Percentiles rank a stretch among this genome's conserved stretches.
Conservation (phyloP, 108 stramenopile species). For the Cyclotella atomus region DNA sequence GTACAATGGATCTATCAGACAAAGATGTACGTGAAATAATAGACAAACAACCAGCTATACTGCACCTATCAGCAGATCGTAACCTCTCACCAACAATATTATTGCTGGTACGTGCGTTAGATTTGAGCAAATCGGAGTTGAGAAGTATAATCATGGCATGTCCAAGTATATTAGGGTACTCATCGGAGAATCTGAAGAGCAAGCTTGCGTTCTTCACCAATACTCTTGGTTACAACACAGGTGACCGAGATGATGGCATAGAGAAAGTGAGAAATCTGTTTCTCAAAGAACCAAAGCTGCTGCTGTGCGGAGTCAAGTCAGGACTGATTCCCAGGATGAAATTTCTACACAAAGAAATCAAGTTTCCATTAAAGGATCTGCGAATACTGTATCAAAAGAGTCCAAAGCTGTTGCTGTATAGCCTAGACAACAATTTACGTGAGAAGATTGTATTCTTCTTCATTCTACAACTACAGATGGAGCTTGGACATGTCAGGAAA, state of each 20-base stretch:
- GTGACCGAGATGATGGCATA: slow-evolving; percentile 22
- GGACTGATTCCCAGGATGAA: slow-evolving; percentile 66
- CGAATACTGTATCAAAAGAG: slow-evolving; percentile 60
- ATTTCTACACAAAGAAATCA: slow-evolving; percentile 65
- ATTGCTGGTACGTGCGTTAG: slow-evolving; percentile 61
- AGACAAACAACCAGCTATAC: slow-evolving; percentile 57
- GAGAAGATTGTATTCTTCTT: slow-evolving; percentile 82
- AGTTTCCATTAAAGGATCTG: slow-evolving; percentile 59
- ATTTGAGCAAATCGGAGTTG: slow-evolving; percentile 62
- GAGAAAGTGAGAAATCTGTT: slow-evolving; percentile 59
- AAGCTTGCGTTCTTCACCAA: slow-evolving; percentile 70
- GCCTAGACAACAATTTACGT: slow-evolving; percentile 68
- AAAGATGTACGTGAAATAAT: slow-evolving; percentile 66
- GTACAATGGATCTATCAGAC: slow-evolving; percentile 64
- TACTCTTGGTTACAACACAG: slow-evolving; percentile 56
- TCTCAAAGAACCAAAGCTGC: slow-evolving; percentile 61
- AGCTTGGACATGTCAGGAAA: slow-evolving; percentile 59
- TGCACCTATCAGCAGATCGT: slow-evolving; percentile 68
- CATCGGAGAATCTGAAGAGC: slow-evolving; percentile 56
- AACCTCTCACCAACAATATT: slow-evolving; percentile 70
- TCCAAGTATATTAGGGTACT: slow-evolving; percentile 72
- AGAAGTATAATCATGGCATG: slow-evolving; percentile 55
- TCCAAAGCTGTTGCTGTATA: slow-evolving; percentile 69
- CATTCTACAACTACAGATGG: slow-evolving; percentile 71
- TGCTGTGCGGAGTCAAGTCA: slow-evolving; percentile 58